A percentile compares a stretch with the other conserved stretches of the same genome.
Evolutionary conservation across 2,329 filamentous ascomycete species (phyloP).

Genomic region (Pseudogymnoascus sp.): DNA sequence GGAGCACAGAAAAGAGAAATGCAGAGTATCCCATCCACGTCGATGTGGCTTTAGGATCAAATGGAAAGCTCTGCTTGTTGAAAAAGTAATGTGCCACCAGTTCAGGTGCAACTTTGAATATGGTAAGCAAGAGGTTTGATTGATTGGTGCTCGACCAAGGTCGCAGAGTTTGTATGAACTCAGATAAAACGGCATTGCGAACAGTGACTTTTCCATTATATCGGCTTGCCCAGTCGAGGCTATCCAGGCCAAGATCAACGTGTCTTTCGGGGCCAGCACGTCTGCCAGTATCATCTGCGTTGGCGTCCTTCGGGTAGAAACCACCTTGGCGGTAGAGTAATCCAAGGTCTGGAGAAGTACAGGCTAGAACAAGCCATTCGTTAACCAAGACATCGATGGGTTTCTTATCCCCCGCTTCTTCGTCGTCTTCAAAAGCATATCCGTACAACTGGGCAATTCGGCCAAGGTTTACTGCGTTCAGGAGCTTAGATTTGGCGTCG

Average conservation of each 20-base stretch:
- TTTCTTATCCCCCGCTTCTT: conserved; percentile 36
- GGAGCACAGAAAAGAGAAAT: conserved; percentile 75
- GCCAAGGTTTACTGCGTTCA: conserved; percentile 67
- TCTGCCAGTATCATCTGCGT: conserved; percentile 46
- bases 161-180: conserved; percentile 70
- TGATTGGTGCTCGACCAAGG: conserved; percentile 79
- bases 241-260: conserved; percentile 61
- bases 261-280: conserved; percentile 27
- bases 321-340: conserved; percentile 69
- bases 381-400: conserved; percentile 64
- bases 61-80: conserved; percentile 70
- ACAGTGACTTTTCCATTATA: conserved; percentile 62
- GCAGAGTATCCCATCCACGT: conserved; percentile 94
- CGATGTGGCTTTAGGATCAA: conserved; percentile 85
- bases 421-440: conserved; percentile 45
- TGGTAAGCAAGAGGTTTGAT: conserved; percentile 69
- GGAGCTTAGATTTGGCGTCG: conserved; percentile 64
- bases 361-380: conserved; percentile 66
- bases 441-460: conserved; percentile 67
- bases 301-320: conserved; percentile 70
- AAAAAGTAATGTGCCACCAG: conserved; percentile 82
- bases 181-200: conserved; percentile 70
- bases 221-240: conserved; percentile 61
- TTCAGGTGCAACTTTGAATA: conserved; percentile 77
- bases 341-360: conserved; percentile 66